Base-by-base conservation (phyloP, 106 monocot genomes). In the Dendrobium catenatum region DNA sequence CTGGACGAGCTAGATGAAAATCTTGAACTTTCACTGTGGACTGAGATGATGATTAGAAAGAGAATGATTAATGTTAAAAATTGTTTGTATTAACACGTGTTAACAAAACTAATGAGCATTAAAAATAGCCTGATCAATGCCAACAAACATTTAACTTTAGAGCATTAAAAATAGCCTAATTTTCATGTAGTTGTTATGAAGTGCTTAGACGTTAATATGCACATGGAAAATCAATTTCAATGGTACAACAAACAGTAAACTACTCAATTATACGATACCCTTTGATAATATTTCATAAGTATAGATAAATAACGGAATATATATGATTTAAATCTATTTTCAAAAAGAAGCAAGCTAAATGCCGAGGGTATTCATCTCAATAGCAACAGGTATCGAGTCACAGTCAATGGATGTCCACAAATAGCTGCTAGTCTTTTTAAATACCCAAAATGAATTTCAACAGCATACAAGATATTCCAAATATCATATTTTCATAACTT, bases 1-100 rank as follows among this genome's bases (percentile, higher is more conserved):
- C 96, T 83, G 94, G 92, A 46, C 64, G 82, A 70, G 96, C 87
- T 75, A 68, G 70, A 59, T 87, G 86, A 87, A 86, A 96, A 78
- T 91, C 92, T 78, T 92, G 83, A 76, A 94, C 80, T 81, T 90
- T 92, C 5, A 96, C 89, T 48, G 68, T 76, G 47, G 87, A 82
- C 96, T 96, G 83, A 43, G 76, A 76, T 67, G 27, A 74, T 74
- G 6, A 76, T 74, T 74, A 48, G 6, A 76, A 76, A 76, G 49
- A 76, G 24, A 76, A 76, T 49, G 49, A 42, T 24, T 51, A 76
- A 27, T 26, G 70, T 2, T 3, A 9, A 70, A 51, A 37, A 15
- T 70, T 16, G 70, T 40, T 70, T 70, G 20, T 37, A 70, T 37
- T 70, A 70, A 16, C 37, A 37, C 17, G 70, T 31, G 70, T n/a